A percentile compares a stretch with the other conserved stretches of the same genome.
Evolutionary conservation across 2,329 filamentous ascomycete genomes (phyloP).

Genomic region (Rhexocercosporidium sp.): DNA sequence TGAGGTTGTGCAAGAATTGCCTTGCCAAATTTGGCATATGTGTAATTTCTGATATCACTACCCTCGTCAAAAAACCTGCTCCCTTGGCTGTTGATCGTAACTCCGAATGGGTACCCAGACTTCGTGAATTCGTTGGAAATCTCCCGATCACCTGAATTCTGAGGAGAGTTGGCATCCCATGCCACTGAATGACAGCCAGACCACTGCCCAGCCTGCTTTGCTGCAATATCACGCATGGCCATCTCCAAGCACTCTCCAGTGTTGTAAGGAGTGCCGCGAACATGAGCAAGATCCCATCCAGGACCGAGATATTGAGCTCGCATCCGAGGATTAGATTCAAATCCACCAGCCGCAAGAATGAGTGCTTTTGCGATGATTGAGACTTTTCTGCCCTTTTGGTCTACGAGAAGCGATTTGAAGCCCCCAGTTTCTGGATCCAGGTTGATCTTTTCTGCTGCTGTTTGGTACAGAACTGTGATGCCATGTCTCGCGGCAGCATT

Average conservation of each 20-base stretch:
- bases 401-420: constrained; percentile 43
- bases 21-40: constrained; percentile 68
- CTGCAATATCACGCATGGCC: constrained; percentile 55
- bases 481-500: constrained; percentile 49
- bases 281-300: constrained; percentile 65
- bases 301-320: constrained; percentile 59
- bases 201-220: constrained; percentile 62
- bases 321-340: constrained; percentile 64
- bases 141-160: constrained; percentile 59
- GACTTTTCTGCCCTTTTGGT: constrained; percentile 27
- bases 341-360: constrained; percentile 65
- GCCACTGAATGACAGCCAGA: constrained; percentile 68
- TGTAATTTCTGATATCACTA: constrained; percentile 68
- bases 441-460: constrained; percentile 49
- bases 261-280: constrained; percentile 69
- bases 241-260: constrained; percentile 62
- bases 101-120: constrained; percentile 68
- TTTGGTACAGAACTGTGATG: constrained; percentile 53
- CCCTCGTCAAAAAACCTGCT: constrained; percentile 71
- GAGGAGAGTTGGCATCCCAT: constrained; percentile 67
- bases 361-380: constrained; percentile 48
- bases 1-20: constrained; percentile 65
- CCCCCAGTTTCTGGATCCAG: constrained; percentile 40
- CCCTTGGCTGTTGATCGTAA: constrained; percentile 66
- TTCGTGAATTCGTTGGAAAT: constrained; percentile 72